phyloP scores from a whole-genome alignment of 1,284 basidiomycete species.

The Naganishia sp. region DNA sequence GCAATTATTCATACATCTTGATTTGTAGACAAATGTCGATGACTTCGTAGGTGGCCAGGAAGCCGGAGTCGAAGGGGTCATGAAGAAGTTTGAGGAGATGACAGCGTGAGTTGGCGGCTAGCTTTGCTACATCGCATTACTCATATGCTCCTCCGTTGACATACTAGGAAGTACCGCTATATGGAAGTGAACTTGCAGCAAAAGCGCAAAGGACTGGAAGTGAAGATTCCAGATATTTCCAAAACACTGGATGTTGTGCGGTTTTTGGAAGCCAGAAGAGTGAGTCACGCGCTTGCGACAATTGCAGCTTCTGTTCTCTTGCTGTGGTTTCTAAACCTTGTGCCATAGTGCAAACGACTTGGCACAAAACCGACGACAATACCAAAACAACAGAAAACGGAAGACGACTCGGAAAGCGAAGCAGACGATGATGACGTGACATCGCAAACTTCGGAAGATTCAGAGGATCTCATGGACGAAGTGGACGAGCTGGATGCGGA shows the following conservation, averaged over 20 bases:
- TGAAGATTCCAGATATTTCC: conserved; percentile 95
- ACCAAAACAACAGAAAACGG: conserved; percentile 58
- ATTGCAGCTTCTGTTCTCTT: neutral
- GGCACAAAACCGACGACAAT: conserved; percentile 32
- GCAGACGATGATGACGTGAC: conserved; percentile 50
- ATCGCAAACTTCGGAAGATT: conserved; percentile 18
- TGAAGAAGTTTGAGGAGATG: conserved; percentile 87
- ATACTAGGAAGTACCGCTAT: conserved; percentile 89
- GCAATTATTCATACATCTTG: neutral
- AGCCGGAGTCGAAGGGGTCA: conserved; percentile 72
- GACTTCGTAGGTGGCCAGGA: conserved; percentile 80
- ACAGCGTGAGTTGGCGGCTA: conserved; percentile 66
- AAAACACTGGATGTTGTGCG: conserved; percentile 91
- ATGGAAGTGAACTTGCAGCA: conserved; percentile 90
- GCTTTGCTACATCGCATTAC: conserved; percentile 23
- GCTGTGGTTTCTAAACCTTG: neutral
- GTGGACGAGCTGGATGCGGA: conserved; percentile 57
- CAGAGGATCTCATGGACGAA: conserved; percentile 32
- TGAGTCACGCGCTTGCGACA: conserved; percentile 51
- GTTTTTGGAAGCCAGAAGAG: conserved; percentile 71
- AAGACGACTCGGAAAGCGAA: conserved; percentile 45
- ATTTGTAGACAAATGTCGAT: conserved; percentile 72
- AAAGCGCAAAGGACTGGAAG: conserved; percentile 75
- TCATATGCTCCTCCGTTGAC: conserved; percentile 34
- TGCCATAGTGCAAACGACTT: conserved; percentile 31